phyloP scores from a whole-genome alignment of 108 stramenopile genomes.

The Parietichytrium sp. region DNA sequence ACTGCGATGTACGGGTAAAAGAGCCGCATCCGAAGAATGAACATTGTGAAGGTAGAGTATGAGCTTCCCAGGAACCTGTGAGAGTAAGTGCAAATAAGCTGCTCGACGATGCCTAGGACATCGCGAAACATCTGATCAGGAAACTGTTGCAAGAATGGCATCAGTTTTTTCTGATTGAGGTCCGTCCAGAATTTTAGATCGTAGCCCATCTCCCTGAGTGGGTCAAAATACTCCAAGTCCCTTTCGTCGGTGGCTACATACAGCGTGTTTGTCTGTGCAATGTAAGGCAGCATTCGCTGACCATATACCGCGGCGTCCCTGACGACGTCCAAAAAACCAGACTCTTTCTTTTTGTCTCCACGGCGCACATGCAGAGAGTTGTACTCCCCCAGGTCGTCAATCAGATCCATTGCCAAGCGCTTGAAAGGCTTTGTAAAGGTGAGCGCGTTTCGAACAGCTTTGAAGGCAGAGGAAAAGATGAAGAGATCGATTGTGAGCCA shows the following conservation, averaged over 20 bases:
- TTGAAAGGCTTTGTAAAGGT: conserved; percentile 4
- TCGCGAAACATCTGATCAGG: background rate
- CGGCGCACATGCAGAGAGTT: conserved; percentile 12
- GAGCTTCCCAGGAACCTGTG: conserved; percentile 19
- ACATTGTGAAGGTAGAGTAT: conserved; percentile 14
- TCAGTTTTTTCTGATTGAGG: background rate
- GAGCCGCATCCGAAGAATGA: conserved; percentile 17
- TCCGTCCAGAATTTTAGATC: background rate
- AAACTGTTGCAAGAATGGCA: background rate
- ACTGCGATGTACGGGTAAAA: background rate
- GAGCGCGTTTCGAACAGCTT: background rate
- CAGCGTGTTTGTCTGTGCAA: background rate
- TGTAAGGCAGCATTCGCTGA: background rate
- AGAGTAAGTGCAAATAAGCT: conserved; percentile 17
- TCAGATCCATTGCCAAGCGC: background rate
- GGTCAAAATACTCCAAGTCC: background rate
- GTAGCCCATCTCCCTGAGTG: background rate
- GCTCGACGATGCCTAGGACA: conserved; percentile 25
- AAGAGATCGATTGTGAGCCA: conserved; percentile 34
- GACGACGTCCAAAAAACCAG: background rate
- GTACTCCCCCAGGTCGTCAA: background rate
- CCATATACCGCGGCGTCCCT: background rate
- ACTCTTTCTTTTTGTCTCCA: background rate
- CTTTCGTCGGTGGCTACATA: conserved; percentile 29
- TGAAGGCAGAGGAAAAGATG: background rate